Percentiles rank a stretch among this genome's conserved stretches.
phyloP scores from a whole-genome alignment of 768 basidiomycete species.

The Boletales sp. region DNA sequence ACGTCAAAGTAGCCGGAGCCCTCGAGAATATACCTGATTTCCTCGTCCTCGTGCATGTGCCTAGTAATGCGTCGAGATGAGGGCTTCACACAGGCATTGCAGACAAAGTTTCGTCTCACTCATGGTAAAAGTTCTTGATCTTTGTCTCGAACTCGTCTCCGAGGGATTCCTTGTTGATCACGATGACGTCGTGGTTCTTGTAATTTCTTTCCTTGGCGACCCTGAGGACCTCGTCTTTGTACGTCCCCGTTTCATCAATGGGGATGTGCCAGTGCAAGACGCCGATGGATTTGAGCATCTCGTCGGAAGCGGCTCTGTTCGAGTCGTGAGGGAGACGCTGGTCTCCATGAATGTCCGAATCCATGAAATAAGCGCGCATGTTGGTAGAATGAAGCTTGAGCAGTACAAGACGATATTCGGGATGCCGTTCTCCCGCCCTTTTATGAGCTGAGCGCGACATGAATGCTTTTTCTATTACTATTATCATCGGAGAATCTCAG shows the following conservation, averaged over 20 bases:
- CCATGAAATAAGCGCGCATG: constrained; percentile 74
- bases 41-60: constrained; percentile 93
- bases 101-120: constrained; percentile 42
- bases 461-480: background rate
- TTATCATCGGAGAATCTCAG: background rate
- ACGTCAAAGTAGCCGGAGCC: constrained; percentile 91
- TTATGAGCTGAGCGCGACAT: too few species aligned
- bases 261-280: constrained; percentile 69
- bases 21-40: constrained; percentile 80
- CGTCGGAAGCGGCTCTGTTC: constrained; percentile 43
- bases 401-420: background rate
- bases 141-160: constrained; percentile 80
- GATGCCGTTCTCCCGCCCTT: background rate
- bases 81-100: background rate
- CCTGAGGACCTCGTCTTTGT: constrained; percentile 52
- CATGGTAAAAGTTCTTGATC: constrained; percentile 78
- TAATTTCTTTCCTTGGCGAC: constrained; percentile 70
- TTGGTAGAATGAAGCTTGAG: background rate
- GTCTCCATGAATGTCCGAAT: constrained; percentile 65
- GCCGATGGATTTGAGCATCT: constrained; percentile 53
- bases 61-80: constrained; percentile 33
- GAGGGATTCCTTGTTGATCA: constrained; percentile 70
- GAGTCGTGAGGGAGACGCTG: constrained; percentile 80
- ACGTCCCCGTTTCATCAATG: constrained; percentile 42
- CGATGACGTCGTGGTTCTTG: constrained; percentile 79